phyloP scores from a whole-genome alignment of 2,329 filamentous ascomycete genomes.

The Canariomyces notabilis region DNA sequence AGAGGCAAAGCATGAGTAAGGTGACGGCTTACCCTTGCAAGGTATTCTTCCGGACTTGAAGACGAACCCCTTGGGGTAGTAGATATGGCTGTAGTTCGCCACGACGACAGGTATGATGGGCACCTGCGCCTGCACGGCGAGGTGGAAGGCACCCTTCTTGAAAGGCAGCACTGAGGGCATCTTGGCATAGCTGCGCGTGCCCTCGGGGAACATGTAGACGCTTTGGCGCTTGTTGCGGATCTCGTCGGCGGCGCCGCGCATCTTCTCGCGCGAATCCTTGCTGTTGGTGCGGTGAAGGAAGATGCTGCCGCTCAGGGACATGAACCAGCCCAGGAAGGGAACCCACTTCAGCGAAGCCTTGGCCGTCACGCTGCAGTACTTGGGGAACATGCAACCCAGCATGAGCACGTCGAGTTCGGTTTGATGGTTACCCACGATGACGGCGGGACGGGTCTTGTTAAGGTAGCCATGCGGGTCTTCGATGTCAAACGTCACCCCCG shows the following conservation, averaged over 20 bases:
- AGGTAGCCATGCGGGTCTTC: slow-evolving; percentile 62
- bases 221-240: slow-evolving; percentile 69
- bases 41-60: slow-evolving; percentile 69
- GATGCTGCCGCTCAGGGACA: slow-evolving; percentile 77
- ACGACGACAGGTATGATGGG: slow-evolving; percentile 83
- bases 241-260: slow-evolving; percentile 74
- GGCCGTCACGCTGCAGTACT: slow-evolving; percentile 86
- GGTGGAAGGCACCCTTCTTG: slow-evolving; percentile 97
- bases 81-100: slow-evolving; percentile 72
- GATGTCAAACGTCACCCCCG: slow-evolving; percentile 73
- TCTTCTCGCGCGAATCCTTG: slow-evolving; percentile 75
- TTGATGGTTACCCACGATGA: slow-evolving; percentile 95
- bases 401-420: slow-evolving; percentile 91
- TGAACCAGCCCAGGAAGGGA: slow-evolving; percentile 94
- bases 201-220: slow-evolving; percentile 87
- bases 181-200: slow-evolving; percentile 82
- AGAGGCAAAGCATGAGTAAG: not conserved
- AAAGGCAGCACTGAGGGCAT: slow-evolving; percentile 84
- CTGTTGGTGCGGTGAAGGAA: slow-evolving; percentile 92
- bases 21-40: slow-evolving; percentile 57
- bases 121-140: slow-evolving; percentile 89
- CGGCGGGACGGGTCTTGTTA: slow-evolving; percentile 66
- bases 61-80: slow-evolving; percentile 58
- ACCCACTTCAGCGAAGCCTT: slow-evolving; percentile 76
- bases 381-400: slow-evolving; percentile 83